These are phyloP conservation scores for Kwoniella newhampshirensis DNA, from an alignment of 768 basidiomycete species.

Conservation along the genomic window DNA sequence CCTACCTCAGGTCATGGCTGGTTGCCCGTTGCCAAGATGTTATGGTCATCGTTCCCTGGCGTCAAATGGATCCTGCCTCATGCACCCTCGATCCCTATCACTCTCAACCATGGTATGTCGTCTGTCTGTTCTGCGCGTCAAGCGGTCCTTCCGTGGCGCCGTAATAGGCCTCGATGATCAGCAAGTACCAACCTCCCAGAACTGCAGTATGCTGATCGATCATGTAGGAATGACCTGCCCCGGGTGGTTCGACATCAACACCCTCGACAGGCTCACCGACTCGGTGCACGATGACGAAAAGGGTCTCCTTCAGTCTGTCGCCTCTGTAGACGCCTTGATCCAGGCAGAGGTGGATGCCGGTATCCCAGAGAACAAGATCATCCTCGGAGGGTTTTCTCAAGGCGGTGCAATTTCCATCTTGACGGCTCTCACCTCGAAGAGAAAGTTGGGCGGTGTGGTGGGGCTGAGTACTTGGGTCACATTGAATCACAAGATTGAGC, in stretches of 20 bases:
- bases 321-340: slow-evolving; percentile 68
- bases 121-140: too few species aligned
- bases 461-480: slow-evolving; percentile 79
- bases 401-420: slow-evolving; percentile 76
- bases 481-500: slow-evolving; percentile 61
- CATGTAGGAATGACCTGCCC: slow-evolving; percentile 40
- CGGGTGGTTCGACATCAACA: slow-evolving; percentile 73
- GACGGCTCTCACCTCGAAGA: slow-evolving; percentile 66
- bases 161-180: too few species aligned
- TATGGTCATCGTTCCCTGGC: slow-evolving; percentile 64
- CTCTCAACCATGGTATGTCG: slow-evolving; percentile 68
- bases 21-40: slow-evolving; percentile 71
- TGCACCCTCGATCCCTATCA: slow-evolving; percentile 68
- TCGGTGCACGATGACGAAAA: slow-evolving; percentile 65
- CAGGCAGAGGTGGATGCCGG: slow-evolving; percentile 71
- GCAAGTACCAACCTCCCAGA: slow-evolving; percentile 55
- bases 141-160: too few species aligned
- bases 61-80: slow-evolving; percentile 89
- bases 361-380: slow-evolving; percentile 67
- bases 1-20: slow-evolving; percentile 70
- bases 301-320: slow-evolving; percentile 69
- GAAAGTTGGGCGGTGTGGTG: slow-evolving; percentile 69
- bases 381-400: slow-evolving; percentile 87
- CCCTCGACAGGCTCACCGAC: slow-evolving; percentile 57
- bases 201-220: background rate